Conservation (phyloP, 352 stramenopile species). For the Phytophthora cajani region DNA sequence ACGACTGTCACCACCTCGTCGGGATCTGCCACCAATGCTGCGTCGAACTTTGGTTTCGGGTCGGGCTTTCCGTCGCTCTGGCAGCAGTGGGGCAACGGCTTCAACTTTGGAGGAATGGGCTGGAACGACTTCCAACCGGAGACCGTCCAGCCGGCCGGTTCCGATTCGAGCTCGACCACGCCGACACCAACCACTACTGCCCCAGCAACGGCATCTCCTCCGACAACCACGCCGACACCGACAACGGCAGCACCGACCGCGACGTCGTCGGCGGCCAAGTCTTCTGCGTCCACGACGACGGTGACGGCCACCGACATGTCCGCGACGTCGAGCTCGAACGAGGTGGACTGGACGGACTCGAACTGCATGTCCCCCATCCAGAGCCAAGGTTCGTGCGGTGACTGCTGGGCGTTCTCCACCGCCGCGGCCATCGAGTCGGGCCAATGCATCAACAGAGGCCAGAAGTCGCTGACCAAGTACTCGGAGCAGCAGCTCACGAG, state of each 20-base stretch:
- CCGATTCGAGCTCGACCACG: constrained; percentile 17
- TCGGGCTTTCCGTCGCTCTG: constrained; percentile 27
- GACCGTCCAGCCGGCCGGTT: constrained; percentile 33
- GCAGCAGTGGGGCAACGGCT: constrained; percentile 37
- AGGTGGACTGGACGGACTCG: constrained; percentile 58
- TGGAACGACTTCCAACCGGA: constrained; percentile 25
- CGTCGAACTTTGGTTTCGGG: constrained; percentile 22
- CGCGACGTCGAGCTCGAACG: constrained; percentile 39
- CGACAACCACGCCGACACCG: constrained; percentile 17
- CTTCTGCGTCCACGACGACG: constrained; percentile 22
- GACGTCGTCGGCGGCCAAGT: constrained; percentile 16
- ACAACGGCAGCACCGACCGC: constrained; percentile 17
- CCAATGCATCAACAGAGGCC: constrained; percentile 80
- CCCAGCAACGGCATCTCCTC: constrained; percentile 10
- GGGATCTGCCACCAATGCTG: constrained; percentile 10
- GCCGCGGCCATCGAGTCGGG: constrained; percentile 91
- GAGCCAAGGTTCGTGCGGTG: constrained; percentile 96
- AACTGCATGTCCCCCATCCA: constrained; percentile 80
- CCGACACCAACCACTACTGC: not conserved
- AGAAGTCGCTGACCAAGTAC: constrained; percentile 77
- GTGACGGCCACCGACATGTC: constrained; percentile 27
- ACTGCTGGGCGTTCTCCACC: constrained; percentile 98
- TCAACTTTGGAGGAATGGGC: constrained; percentile 27
- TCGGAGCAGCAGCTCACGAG: constrained; percentile 93
- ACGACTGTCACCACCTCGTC: constrained; percentile 37